These are phyloP conservation scores for Serendipita sp. DNA, from an alignment of 768 basidiomycete species.

Conservation along the genomic window DNA sequence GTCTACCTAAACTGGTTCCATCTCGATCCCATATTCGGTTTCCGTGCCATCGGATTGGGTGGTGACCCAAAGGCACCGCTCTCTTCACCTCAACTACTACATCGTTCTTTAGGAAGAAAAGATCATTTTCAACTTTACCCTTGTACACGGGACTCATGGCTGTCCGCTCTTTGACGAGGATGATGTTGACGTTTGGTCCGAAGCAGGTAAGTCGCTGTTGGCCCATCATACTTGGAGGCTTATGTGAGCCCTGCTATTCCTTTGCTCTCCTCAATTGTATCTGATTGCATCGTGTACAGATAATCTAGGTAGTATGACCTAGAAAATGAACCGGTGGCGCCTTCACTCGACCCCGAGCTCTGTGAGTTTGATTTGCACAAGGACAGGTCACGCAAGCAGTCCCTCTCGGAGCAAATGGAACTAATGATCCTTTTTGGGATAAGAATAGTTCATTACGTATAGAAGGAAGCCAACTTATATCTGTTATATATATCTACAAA, in stretches of 20 bases:
- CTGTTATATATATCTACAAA: no score
- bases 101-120: slow-evolving; percentile 78
- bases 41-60: background rate
- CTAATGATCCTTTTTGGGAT: no score
- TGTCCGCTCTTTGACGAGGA: slow-evolving; percentile 55
- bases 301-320: no score
- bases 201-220: slow-evolving; percentile 90
- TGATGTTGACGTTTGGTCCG: slow-evolving; percentile 90
- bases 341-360: no score
- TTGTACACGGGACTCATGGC: slow-evolving; percentile 72
- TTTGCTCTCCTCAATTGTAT: no score
- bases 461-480: no score
- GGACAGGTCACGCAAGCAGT: no score
- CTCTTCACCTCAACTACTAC: slow-evolving; percentile 19
- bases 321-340: no score
- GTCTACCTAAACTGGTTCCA: background rate
- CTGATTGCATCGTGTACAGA: no score
- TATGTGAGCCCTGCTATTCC: slow-evolving; percentile 33
- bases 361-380: no score
- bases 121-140: slow-evolving; percentile 69
- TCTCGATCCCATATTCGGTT: background rate
- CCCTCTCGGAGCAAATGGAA: no score
- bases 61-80: background rate
- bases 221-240: slow-evolving; percentile 14
- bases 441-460: no score